phyloP scores from a whole-genome alignment of 75 land plant species.

The Gnetum montanum region DNA sequence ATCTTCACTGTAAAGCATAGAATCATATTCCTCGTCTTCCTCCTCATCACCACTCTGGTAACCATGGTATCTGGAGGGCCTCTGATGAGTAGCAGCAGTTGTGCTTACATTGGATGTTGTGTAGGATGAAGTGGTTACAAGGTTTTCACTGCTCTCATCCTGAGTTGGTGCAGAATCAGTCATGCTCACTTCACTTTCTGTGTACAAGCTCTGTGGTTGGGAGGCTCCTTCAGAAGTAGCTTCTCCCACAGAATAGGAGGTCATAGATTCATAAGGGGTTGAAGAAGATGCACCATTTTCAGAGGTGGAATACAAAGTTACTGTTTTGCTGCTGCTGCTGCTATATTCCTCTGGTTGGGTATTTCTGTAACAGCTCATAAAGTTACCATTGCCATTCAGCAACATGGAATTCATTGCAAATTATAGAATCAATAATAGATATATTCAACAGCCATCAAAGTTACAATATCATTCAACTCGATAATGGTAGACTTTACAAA shows the following conservation, averaged over 20 bases:
- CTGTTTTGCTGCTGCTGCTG: neutral
- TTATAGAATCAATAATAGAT: too few relatives aligned
- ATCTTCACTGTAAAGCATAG: conserved; percentile 9
- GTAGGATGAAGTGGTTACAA: neutral
- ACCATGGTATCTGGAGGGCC: conserved; percentile 28
- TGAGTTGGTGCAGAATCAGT: neutral
- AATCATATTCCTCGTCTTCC: conserved; percentile 13
- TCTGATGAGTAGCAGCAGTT: neutral
- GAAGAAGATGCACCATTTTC: conserved; percentile 4
- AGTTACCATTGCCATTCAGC: too few relatives aligned
- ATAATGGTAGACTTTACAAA: too few relatives aligned
- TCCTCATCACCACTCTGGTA: conserved; percentile 25
- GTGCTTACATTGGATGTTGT: conserved; percentile 2
- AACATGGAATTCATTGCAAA: too few relatives aligned
- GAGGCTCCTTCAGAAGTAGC: conserved; percentile 32
- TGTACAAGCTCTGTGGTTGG: conserved; percentile 15
- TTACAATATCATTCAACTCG: too few relatives aligned
- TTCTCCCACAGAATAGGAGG: conserved; percentile 2
- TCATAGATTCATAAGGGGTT: neutral
- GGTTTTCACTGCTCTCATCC: conserved; percentile 10
- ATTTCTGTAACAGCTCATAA: too few relatives aligned
- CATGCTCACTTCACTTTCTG: conserved; percentile 2
- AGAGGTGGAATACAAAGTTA: conserved; percentile 6
- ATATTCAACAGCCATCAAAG: too few relatives aligned
- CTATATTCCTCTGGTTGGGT: neutral